phyloP scores from a whole-genome alignment of 306 rosid genomes.

The Aeschynomene evenia region DNA sequence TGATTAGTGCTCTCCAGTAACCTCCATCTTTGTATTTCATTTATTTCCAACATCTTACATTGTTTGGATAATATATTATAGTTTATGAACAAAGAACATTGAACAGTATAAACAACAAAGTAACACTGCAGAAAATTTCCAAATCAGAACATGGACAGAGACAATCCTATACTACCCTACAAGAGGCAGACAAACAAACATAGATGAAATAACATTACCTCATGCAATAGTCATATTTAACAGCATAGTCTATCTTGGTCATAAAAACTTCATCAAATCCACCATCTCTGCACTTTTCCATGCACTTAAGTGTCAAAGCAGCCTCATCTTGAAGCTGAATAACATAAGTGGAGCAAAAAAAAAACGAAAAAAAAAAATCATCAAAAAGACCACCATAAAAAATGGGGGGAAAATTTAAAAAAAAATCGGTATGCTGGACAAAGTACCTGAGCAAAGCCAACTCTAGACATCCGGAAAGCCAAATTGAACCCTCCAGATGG shows the following conservation, averaged over 20 bases:
- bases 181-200: conserved; percentile 4
- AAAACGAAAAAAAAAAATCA: background rate
- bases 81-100: background rate
- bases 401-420: background rate
- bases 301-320: conserved; percentile 61
- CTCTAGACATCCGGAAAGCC: conserved; percentile 67
- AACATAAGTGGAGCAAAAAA: background rate
- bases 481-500: conserved; percentile 61
- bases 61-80: background rate
- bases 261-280: conserved; percentile 89
- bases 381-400: conserved; percentile 4
- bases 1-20: background rate
- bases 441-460: conserved; percentile 72
- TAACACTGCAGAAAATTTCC: background rate
- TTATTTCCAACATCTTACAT: background rate
- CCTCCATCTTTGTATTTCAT: background rate
- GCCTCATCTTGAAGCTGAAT: conserved; percentile 85
- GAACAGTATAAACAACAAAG: background rate
- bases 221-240: conserved; percentile 76
- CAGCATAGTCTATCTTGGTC: conserved; percentile 77
- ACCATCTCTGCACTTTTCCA: conserved; percentile 69
- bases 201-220: conserved; percentile 51
- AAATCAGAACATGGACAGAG: background rate
- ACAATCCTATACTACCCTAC: conserved; percentile 1
- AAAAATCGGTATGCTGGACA: conserved; percentile 6